A percentile compares a stretch with the other conserved stretches of the same genome.
Evolutionary conservation across 108 stramenopile species (phyloP).

Genomic region (Skeletonema costatum): DNA sequence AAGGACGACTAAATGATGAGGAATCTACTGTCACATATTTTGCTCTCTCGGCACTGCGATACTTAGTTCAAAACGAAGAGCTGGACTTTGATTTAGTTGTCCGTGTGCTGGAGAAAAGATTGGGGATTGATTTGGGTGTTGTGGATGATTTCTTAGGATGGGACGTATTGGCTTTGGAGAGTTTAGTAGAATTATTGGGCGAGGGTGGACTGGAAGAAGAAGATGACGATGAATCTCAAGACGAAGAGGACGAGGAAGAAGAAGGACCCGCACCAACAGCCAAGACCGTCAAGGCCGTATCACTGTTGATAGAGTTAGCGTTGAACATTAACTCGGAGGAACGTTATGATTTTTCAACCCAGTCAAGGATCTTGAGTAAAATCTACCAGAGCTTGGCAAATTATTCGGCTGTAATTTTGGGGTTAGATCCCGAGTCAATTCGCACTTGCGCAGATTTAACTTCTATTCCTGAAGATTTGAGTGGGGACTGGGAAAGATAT

Average conservation of each 20-base stretch:
- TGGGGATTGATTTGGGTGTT: slow-evolving; percentile 42
- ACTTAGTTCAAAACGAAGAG: slow-evolving; percentile 64
- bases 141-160: slow-evolving; percentile 37
- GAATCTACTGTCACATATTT: slow-evolving; percentile 52
- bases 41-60: slow-evolving; percentile 56
- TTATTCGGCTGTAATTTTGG: slow-evolving; percentile 59
- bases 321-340: slow-evolving; percentile 19
- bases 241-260: slow-evolving; percentile 29
- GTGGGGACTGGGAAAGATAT: slow-evolving; percentile 22
- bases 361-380: slow-evolving; percentile 30
- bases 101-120: slow-evolving; percentile 66
- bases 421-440: slow-evolving; percentile 61
- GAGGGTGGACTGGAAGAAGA: slow-evolving; percentile 54
- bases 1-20: slow-evolving; percentile 59
- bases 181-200: slow-evolving; percentile 62
- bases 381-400: slow-evolving; percentile 52
- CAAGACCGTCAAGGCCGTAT: slow-evolving; percentile 51
- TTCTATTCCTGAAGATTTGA: slow-evolving; percentile 10
- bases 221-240: slow-evolving; percentile 38
- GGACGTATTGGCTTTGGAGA: slow-evolving; percentile 52
- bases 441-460: slow-evolving; percentile 15
- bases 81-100: slow-evolving; percentile 77
- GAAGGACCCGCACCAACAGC: slow-evolving; percentile 28
- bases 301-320: slow-evolving; percentile 51
- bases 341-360: slow-evolving; percentile 8